phyloP scores from a whole-genome alignment of 495 filamentous ascomycete species.

The Hypoxylon trugodes region DNA sequence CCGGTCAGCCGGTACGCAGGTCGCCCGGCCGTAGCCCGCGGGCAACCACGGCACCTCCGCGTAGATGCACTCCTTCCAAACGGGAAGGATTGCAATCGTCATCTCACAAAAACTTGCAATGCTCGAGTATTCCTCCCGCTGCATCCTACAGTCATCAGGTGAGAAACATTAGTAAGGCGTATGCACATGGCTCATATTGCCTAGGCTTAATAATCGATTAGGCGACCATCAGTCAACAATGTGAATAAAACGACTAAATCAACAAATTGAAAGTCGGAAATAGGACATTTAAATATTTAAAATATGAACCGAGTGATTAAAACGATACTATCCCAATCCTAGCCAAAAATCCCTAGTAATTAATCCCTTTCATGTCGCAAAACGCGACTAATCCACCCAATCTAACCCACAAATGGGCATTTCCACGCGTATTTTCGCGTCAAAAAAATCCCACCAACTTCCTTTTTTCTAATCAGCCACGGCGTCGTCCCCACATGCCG shows the following conservation, averaged over 20 bases:
- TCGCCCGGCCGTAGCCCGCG: no score
- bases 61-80: no score
- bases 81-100: no score
- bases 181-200: no score
- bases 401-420: constrained; percentile 1
- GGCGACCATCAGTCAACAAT: neutral
- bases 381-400: constrained; percentile 12
- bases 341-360: constrained; percentile 19
- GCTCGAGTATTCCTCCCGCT: no score
- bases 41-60: no score
- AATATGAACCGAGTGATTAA: constrained; percentile 9
- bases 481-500: constrained; percentile 14
- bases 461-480: constrained; percentile 29
- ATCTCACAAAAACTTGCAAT: no score
- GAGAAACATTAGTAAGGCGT: neutral
- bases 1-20: no score
- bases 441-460: neutral
- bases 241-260: neutral
- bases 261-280: neutral
- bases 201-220: no score
- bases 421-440: constrained; percentile 34
- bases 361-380: neutral
- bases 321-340: constrained; percentile 12
- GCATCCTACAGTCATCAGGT: no score
- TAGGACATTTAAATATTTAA: neutral